phyloP scores from a whole-genome alignment of 768 basidiomycete species.

The Boletellus ananiceps region DNA sequence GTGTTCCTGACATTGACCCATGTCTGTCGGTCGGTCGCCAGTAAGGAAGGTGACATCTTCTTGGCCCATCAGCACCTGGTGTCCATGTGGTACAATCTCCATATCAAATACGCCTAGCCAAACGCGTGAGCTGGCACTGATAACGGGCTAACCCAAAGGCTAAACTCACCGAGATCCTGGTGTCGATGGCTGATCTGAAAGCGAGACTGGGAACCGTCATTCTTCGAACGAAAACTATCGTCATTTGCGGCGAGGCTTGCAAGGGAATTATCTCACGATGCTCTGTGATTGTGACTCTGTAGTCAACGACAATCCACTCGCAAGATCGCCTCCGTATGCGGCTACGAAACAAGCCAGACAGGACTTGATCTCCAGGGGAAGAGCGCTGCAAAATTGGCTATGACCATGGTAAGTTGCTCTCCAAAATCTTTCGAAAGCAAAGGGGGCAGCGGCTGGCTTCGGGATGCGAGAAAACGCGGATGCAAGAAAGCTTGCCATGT shows the following conservation, averaged over 20 bases:
- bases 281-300: slow-evolving; percentile 34
- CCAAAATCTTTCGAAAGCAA: slow-evolving; percentile 57
- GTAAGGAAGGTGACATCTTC: slow-evolving; percentile 11
- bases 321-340: slow-evolving; percentile 46
- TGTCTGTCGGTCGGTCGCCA: slow-evolving; percentile 6
- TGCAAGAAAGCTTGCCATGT: slow-evolving; percentile 43
- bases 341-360: slow-evolving; percentile 45
- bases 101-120: neutral
- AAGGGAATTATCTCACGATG: slow-evolving; percentile 24
- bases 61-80: neutral
- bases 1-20: slow-evolving; percentile 18
- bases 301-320: slow-evolving; percentile 38
- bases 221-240: slow-evolving; percentile 18
- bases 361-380: slow-evolving; percentile 41
- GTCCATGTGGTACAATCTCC: neutral
- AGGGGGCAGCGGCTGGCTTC: slow-evolving; percentile 43
- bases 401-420: slow-evolving; percentile 47
- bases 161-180: slow-evolving; percentile 9
- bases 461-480: slow-evolving; percentile 50
- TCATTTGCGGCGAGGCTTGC: slow-evolving; percentile 7
- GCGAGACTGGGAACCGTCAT: neutral
- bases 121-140: neutral
- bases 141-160: slow-evolving; percentile 22
- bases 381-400: slow-evolving; percentile 32
- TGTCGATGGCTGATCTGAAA: neutral